phyloP scores from a whole-genome alignment of 2,329 filamentous ascomycete genomes.

The Fusarium xylarioides region DNA sequence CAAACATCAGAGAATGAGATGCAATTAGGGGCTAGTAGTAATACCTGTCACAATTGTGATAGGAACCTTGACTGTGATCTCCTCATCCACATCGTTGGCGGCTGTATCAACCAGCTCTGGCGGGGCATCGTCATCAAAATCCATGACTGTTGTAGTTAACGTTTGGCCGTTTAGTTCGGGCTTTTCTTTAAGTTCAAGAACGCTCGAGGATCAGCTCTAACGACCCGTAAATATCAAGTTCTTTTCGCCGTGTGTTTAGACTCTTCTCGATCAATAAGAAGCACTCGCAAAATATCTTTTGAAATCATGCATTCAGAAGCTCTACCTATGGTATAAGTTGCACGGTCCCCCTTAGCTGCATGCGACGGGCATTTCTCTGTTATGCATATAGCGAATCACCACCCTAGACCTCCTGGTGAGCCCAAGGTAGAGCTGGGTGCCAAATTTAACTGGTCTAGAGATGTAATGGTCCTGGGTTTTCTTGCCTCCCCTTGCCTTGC shows the following conservation, averaged over 20 bases:
- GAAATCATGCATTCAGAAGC: not conserved
- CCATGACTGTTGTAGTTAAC: constrained; percentile 55
- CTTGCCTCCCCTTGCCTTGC: not conserved
- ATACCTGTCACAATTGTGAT: constrained; percentile 85
- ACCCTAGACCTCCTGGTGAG: not conserved
- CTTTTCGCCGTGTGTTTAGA: not conserved
- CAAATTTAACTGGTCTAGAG: not conserved
- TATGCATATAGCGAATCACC: constrained; percentile 40
- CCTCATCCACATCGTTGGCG: constrained; percentile 53
- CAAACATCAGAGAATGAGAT: not conserved
- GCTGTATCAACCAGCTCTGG: constrained; percentile 67
- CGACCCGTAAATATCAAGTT: not conserved
- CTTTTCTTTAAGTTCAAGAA: not conserved
- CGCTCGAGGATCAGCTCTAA: not conserved
- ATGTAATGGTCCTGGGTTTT: not conserved
- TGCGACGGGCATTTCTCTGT: not conserved
- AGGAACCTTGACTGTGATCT: constrained; percentile 73
- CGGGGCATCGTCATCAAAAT: constrained; percentile 72
- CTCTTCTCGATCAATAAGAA: not conserved
- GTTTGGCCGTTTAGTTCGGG: not conserved
- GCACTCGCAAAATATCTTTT: not conserved
- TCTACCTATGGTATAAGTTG: constrained; percentile 12
- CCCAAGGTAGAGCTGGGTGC: not conserved
- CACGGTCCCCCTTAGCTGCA: constrained; percentile 38
- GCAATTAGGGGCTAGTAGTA: not conserved